phyloP scores from a whole-genome alignment of 768 basidiomycete genomes.

The Pseudohyphozyma bogoriensis region DNA sequence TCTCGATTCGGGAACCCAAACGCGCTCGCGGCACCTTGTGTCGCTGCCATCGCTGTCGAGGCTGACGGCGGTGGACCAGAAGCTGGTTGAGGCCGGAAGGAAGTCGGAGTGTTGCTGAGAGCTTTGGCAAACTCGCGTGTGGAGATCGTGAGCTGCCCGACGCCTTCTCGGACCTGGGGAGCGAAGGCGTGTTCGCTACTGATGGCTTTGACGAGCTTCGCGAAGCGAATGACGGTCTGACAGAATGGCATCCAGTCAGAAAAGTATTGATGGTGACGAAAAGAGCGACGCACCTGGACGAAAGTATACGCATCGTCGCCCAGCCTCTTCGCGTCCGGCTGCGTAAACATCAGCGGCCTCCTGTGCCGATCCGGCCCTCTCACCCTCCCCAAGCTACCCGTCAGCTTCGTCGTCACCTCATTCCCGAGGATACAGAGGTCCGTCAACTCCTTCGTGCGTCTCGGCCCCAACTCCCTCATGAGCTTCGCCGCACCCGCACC shows the following conservation, averaged over 20 bases:
- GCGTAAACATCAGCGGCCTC: conserved; percentile 10
- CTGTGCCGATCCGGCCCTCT: background rate
- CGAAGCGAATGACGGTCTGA: conserved; percentile 28
- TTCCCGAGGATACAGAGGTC: conserved; percentile 25
- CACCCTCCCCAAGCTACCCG: conserved; percentile 13
- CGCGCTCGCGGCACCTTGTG: too few relatives aligned
- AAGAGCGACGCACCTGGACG: conserved; percentile 14
- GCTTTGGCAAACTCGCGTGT: conserved; percentile 23
- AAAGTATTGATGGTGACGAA: background rate
- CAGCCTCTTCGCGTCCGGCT: conserved; percentile 9
- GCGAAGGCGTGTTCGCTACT: conserved; percentile 24
- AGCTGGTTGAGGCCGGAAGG: conserved; percentile 19
- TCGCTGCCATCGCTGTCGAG: too few relatives aligned
- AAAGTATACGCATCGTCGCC: conserved; percentile 24
- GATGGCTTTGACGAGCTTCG: conserved; percentile 26
- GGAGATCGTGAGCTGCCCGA: conserved; percentile 27
- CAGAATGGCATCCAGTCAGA: background rate
- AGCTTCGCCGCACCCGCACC: background rate
- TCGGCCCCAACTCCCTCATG: conserved; percentile 9
- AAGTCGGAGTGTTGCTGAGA: conserved; percentile 13
- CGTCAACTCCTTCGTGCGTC: conserved; percentile 12
- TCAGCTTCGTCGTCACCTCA: conserved; percentile 14
- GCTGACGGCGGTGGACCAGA: too few relatives aligned
- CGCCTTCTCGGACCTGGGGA: conserved; percentile 16
- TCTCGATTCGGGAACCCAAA: too few relatives aligned